Conservation (phyloP, 2,329 filamentous ascomycete genomes). For the Knufia petricola region DNA sequence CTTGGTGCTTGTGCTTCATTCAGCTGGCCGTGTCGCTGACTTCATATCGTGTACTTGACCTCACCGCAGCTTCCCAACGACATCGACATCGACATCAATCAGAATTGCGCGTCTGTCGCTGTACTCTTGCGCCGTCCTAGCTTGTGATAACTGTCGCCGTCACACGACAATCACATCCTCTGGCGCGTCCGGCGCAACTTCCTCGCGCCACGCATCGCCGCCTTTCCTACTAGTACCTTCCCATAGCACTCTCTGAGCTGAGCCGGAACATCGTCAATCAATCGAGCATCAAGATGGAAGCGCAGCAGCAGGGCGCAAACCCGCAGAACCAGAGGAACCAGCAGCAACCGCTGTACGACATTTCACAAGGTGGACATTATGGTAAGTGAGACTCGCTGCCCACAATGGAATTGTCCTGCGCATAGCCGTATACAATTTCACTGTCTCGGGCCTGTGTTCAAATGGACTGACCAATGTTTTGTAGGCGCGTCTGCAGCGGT, state of each 20-base stretch:
- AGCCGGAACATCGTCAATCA: neutral
- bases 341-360: constrained; percentile 9
- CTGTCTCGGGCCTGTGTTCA: constrained; percentile 1
- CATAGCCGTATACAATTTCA: neutral
- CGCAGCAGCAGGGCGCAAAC: constrained; percentile 5
- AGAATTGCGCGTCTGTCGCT: neutral
- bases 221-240: neutral
- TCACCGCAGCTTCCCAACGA: neutral
- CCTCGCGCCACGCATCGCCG: neutral
- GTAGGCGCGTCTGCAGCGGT: constrained; percentile 60
- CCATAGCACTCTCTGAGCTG: neutral
- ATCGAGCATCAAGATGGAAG: constrained; percentile 1
- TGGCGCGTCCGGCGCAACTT: constrained; percentile 1
- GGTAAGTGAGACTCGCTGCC: constrained; percentile 9
- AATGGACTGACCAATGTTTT: constrained; percentile 9
- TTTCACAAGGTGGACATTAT: constrained; percentile 46
- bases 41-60: neutral
- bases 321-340: constrained; percentile 1
- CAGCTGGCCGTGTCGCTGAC: neutral
- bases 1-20: constrained; percentile 3
- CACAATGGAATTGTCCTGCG: constrained; percentile 8
- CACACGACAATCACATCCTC: neutral
- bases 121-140: neutral
- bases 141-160: neutral
- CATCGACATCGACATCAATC: neutral